These are phyloP conservation scores for Candida sp. DNA, from an alignment of 1,139 yeast species.

Conservation along the genomic window DNA sequence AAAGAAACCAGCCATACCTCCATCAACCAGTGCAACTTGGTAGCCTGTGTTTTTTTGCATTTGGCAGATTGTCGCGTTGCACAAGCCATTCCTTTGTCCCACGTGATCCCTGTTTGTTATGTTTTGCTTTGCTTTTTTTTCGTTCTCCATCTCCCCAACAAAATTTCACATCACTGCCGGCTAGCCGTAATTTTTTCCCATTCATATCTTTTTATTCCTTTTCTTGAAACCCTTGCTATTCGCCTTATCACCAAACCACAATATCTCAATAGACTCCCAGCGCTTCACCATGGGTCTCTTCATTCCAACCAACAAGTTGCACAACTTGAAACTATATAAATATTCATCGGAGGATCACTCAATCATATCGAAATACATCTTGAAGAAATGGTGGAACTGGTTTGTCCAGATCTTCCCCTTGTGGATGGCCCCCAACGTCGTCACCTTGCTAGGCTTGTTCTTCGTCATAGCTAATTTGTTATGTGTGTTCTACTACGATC, in stretches of 20 bases:
- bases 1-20: too few relatives aligned
- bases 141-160: not conserved
- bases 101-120: not conserved
- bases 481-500: slow-evolving; percentile 76
- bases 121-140: not conserved
- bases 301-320: slow-evolving; percentile 62
- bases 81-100: not conserved
- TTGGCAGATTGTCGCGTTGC: not conserved
- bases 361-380: slow-evolving; percentile 68
- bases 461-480: slow-evolving; percentile 70
- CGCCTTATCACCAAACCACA: not conserved
- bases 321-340: slow-evolving; percentile 70
- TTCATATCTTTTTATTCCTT: not conserved
- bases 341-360: slow-evolving; percentile 84
- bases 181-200: not conserved
- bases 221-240: not conserved
- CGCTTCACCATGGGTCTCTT: slow-evolving; percentile 67
- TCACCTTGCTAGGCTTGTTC: slow-evolving; percentile 77
- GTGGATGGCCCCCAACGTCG: slow-evolving; percentile 89
- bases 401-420: slow-evolving; percentile 79
- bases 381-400: slow-evolving; percentile 80
- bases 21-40: too few relatives aligned
- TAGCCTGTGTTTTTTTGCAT: too few relatives aligned
- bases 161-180: not conserved
- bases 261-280: not conserved